Base-by-base conservation (phyloP, 2,329 filamentous ascomycete genomes). In the Zelopaecilomyces penicillatus region DNA sequence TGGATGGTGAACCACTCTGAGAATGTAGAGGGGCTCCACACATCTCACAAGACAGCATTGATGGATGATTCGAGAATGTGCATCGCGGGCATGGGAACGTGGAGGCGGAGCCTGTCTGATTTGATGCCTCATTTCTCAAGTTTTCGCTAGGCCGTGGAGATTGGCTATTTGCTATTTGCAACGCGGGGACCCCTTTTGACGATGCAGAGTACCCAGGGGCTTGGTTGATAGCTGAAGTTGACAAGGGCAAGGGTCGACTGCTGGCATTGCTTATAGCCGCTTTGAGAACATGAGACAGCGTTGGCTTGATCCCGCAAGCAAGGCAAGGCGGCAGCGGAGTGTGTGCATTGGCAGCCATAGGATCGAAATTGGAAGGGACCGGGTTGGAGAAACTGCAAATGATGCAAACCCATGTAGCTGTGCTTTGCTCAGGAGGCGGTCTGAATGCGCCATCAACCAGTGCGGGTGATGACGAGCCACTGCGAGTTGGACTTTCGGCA, bases 361-460 rank as follows among this genome's bases (percentile, higher is more conserved):
- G 86, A 57, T 97, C 91, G 61, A 97, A 97, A 62, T 95, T 96
- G 33, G 87, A 86, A 1, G 93, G 90, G 1, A 96, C 82, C 0
- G 87, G 84, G 57, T 97, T 97, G 7, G 90, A 91, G 60, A 95
- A 94, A 54, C 86, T 91, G 71, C 91, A 97, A 57, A 97, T 97
- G 2, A 87, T 85, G 67, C 91, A 97, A 19, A 97, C 83, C 91
- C 91, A 97, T 4, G 89, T 96, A 5, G 87, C 87, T 48, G 73
- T 77, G 52, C 73, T 75, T 10, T 70, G 62, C 37, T 63, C 62
- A 10, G 58, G 40, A 5, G 60, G 59, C 12, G 58, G 54, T 26
- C 71, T 63, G 49, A 70, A 66, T 3, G 65, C 61, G 37, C 65
- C 67, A 32, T 73, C 69, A 27, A 65, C 53, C 34, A 68, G 63